Conservation (phyloP, 768 basidiomycete genomes). For the Tulasnella sp. region DNA sequence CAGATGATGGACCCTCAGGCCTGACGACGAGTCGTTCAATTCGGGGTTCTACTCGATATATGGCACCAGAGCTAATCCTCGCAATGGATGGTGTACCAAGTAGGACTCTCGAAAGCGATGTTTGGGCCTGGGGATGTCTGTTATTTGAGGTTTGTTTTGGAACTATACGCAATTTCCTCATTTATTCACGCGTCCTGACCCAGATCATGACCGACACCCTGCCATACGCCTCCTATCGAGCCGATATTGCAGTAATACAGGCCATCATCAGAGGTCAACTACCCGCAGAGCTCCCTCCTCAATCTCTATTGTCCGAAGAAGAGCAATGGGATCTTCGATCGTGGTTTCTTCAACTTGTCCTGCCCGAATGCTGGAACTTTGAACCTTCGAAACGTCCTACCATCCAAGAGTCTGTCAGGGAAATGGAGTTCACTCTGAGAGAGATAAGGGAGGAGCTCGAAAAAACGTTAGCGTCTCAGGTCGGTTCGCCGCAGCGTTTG, state of each 20-base stretch:
- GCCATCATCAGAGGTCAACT: not conserved
- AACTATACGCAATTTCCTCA: not conserved
- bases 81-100: not conserved
- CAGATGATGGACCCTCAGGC: not conserved
- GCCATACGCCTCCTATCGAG: not conserved
- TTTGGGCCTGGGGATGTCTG: slow-evolving; percentile 24
- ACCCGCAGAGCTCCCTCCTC: not conserved
- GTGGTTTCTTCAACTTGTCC: not conserved
- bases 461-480: not conserved
- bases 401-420: not conserved
- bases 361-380: slow-evolving; percentile 11
- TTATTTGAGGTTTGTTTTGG: slow-evolving; percentile 2
- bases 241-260: slow-evolving; percentile 1
- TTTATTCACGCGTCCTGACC: not conserved
- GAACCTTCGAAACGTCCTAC: not conserved
- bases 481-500: not conserved
- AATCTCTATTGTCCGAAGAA: not conserved
- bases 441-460: not conserved
- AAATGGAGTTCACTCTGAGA: not conserved
- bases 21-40: not conserved
- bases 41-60: not conserved
- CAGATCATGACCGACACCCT: slow-evolving; percentile 14
- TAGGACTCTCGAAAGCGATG: slow-evolving; percentile 17
- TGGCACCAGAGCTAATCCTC: slow-evolving; percentile 7
- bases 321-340: slow-evolving; percentile 1